Evolutionary conservation across 2,329 filamentous ascomycete species (phyloP).

Genomic region (Penicillium sp.): DNA sequence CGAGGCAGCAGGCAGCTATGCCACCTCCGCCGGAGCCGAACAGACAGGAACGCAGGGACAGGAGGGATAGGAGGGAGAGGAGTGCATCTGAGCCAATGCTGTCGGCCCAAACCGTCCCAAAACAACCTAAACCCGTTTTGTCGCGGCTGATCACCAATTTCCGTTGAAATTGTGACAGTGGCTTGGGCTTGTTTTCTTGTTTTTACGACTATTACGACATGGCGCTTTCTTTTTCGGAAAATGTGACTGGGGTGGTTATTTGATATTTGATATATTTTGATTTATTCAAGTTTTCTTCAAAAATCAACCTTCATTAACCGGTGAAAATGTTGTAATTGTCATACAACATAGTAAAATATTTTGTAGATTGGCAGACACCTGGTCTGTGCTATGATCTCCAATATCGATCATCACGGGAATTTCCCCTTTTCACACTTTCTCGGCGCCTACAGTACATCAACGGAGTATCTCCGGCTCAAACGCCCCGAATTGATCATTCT

Average conservation of each 20-base stretch:
- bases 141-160: conserved; percentile 40
- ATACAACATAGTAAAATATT: not conserved
- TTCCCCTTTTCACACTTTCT: not conserved
- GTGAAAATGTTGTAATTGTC: not conserved
- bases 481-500: not conserved
- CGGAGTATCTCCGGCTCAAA: not conserved
- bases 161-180: conserved; percentile 14
- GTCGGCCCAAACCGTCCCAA: conserved; percentile 13
- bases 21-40: conserved; percentile 7
- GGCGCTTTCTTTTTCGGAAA: conserved; percentile 1
- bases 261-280: not conserved
- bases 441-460: not conserved
- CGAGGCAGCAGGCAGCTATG: conserved; percentile 14
- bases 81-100: conserved; percentile 24
- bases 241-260: not conserved
- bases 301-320: not conserved
- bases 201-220: conserved; percentile 13
- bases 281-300: not conserved
- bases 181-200: conserved; percentile 11
- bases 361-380: not conserved
- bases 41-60: conserved; percentile 8
- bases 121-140: conserved; percentile 36
- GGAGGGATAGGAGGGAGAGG: conserved; percentile 18
- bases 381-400: not conserved
- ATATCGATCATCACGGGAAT: not conserved